Percentiles rank a stretch among this genome's conserved stretches.
Evolutionary conservation across 2,329 filamentous ascomycete genomes (phyloP).

Genomic region (Diplocarpon rosae): DNA sequence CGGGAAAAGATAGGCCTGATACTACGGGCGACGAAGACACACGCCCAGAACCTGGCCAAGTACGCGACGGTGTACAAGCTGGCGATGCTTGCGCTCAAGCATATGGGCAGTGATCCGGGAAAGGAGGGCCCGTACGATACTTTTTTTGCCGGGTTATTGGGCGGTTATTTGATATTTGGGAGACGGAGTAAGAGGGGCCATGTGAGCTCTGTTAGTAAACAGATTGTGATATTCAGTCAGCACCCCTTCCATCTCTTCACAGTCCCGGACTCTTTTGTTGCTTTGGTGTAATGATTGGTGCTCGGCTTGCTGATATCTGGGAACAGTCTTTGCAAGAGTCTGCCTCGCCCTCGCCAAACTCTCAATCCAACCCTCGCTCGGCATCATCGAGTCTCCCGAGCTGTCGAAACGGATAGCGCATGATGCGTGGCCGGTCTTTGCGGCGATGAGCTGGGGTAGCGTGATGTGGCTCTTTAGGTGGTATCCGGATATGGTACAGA

Average conservation of each 20-base stretch:
- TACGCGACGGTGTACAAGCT: conserved; percentile 89
- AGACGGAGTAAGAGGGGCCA: conserved; percentile 50
- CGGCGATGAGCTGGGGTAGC: conserved; percentile 77
- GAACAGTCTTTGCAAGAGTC: conserved; percentile 73
- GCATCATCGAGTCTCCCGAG: conserved; percentile 37
- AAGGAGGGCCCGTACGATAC: conserved; percentile 68
- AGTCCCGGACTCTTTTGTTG: no score
- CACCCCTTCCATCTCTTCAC: background rate
- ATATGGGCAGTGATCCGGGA: conserved; percentile 44
- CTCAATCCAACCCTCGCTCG: conserved; percentile 55
- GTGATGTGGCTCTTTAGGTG: conserved; percentile 95
- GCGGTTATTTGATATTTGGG: conserved; percentile 90
- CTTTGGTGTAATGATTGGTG: background rate
- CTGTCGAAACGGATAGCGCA: conserved; percentile 39
- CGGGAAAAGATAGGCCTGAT: conserved; percentile 67
- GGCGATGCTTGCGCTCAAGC: conserved; percentile 63
- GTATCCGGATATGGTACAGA: conserved; percentile 85
- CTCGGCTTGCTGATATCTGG: background rate
- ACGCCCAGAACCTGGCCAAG: conserved; percentile 82
- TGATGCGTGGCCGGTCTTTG: conserved; percentile 89
- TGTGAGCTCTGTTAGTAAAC: conserved; percentile 77
- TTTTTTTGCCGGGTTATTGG: conserved; percentile 76
- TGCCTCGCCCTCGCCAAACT: conserved; percentile 75
- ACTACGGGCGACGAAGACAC: conserved; percentile 75
- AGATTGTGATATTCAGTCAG: conserved; percentile 80